Base-by-base conservation (phyloP, 78 protist species). In the Mantamonas sphyraenae region DNA sequence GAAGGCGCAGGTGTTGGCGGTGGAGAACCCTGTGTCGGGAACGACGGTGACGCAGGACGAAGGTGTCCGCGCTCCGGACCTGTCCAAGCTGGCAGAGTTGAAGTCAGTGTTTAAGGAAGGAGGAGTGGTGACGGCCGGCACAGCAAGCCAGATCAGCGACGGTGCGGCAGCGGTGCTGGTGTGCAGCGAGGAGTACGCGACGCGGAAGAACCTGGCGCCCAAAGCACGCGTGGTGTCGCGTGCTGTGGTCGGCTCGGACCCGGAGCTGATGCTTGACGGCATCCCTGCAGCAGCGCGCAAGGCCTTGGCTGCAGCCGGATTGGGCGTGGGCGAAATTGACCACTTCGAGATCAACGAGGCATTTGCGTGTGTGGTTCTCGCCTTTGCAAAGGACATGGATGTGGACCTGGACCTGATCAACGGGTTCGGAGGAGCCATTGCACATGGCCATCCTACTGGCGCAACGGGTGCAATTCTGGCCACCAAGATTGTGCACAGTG, bases 401-500 rank as follows among this genome's bases (percentile, higher is more conserved):
- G 47, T 14, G 20, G 70, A 26, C 43, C 43, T 16, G 30, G 71
- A 8, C n/a, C 70, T 47, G 31, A 4, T 79, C 34, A 79, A 79
- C 50, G 31, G 12, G 42, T 47, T 47, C 43, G 84, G 84, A 2
- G 82, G 83, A 9, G 82, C 84, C 34, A 66, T 61, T 55, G 84
- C 84, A 7, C 80, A 53, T 10, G 84, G 84, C n/a, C 84, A 79
- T 47, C 81, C 84, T n/a, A 62, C 76, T 3, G 84, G 84, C n/a
- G 82, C 83, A 2, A 76, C 77, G 3, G 84, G 84, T 10, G 71
- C 85, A 38, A 62, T 90, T 24, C 31, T 85, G 31, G 69, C 82
- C 74, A 87, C 92, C 8, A 82, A 84, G 35, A 24, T 82, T 47
- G 88, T 87, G 12, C 65, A 87, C 62, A 87, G 63, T 45, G 90